phyloP scores from a whole-genome alignment of 2,329 filamentous ascomycete species.

The Aspergillus arachidicola region DNA sequence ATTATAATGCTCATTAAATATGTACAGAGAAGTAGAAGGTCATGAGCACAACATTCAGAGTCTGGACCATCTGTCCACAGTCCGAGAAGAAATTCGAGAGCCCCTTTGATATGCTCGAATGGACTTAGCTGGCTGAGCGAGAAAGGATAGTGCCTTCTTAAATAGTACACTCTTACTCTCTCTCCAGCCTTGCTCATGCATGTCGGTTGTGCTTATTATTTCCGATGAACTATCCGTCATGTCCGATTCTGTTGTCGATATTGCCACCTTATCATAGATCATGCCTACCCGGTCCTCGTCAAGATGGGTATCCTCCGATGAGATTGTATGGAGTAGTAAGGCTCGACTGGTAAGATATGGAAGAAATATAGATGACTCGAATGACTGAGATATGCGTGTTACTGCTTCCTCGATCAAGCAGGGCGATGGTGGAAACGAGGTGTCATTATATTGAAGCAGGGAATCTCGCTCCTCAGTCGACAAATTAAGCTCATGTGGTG shows the following conservation, averaged over 20 bases:
- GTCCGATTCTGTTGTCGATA: background rate
- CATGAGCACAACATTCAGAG: background rate
- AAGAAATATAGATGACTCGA: conserved; percentile 1
- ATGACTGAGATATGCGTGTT: background rate
- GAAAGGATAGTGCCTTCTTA: background rate
- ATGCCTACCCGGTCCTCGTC: background rate
- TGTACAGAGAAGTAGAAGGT: background rate
- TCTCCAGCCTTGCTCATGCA: background rate
- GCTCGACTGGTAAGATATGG: background rate
- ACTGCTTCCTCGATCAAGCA: background rate
- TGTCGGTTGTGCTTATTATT: background rate
- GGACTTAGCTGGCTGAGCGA: background rate
- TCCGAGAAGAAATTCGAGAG: background rate
- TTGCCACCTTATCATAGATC: background rate
- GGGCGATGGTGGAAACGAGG: background rate
- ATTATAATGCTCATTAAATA: background rate
- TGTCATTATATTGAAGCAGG: background rate
- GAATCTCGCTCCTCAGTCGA: background rate
- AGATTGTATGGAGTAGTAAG: background rate
- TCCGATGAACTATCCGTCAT: background rate
- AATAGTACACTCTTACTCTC: background rate
- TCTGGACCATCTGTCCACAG: background rate
- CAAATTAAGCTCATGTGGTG: background rate
- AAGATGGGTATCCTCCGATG: background rate
- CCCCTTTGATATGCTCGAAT: background rate